Evolutionary conservation across 169 alveolate genomes (phyloP).

Genomic region (Plasmodium knowlesi): DNA sequence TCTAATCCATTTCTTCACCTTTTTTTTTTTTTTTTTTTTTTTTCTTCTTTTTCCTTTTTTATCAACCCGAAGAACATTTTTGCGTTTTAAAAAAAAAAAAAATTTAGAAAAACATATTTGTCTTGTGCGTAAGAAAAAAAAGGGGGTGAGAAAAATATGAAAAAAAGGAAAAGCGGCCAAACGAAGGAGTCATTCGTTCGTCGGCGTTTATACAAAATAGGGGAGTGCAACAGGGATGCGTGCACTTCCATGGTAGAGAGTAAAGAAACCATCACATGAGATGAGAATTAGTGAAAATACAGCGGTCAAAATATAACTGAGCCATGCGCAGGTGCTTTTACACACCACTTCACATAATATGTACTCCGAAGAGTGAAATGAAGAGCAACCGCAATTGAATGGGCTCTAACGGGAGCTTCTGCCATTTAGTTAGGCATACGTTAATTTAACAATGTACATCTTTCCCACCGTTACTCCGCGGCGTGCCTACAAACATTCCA

Average conservation of each 20-base stretch:
- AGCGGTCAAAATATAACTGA: no score
- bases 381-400: neutral
- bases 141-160: neutral
- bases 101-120: neutral
- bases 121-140: neutral
- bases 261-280: neutral
- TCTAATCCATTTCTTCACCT: neutral
- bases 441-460: neutral
- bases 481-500: conserved; percentile 14
- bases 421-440: neutral
- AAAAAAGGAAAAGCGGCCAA: neutral
- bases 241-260: neutral
- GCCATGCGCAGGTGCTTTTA: neutral
- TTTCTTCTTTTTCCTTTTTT: neutral
- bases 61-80: neutral
- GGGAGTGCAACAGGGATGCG: neutral
- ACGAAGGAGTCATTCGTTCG: neutral
- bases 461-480: neutral
- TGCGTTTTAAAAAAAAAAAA: conserved; percentile 1
- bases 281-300: neutral
- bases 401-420: neutral
- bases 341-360: neutral
- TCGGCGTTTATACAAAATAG: neutral
- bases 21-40: neutral
- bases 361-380: neutral